Evolutionary conservation across 768 basidiomycete species (phyloP).

Genomic region (Coprinellus micaceus): DNA sequence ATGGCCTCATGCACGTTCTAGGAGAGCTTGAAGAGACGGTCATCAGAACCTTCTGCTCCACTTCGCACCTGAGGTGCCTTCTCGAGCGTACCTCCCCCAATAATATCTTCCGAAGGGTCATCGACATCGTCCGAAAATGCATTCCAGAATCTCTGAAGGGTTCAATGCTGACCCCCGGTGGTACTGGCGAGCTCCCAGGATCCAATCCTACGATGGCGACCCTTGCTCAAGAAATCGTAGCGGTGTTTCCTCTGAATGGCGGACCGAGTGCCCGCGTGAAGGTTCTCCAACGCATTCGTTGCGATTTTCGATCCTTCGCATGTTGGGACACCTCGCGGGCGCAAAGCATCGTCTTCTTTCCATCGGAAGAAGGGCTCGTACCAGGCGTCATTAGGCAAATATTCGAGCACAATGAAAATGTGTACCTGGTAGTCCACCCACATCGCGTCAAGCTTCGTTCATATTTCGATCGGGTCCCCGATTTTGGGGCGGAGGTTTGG

Average conservation of each 20-base stretch:
- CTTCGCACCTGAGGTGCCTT: neutral
- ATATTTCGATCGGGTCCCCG: neutral
- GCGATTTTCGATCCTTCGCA: neutral
- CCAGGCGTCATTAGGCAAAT: neutral
- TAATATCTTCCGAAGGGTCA: neutral
- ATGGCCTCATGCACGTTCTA: neutral
- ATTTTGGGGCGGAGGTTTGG: neutral
- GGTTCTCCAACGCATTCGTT: neutral
- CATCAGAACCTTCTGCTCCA: neutral
- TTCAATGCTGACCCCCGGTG: too few species aligned
- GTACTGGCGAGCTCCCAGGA: too few species aligned
- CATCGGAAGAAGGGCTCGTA: neutral
- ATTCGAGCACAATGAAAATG: neutral
- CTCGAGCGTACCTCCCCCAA: neutral
- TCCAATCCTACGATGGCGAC: too few species aligned
- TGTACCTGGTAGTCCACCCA: neutral
- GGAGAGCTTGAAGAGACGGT: slow-evolving; percentile 6
- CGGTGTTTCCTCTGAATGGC: neutral
- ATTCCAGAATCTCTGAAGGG: too few species aligned
- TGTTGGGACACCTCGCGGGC: neutral
- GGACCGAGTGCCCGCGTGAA: neutral
- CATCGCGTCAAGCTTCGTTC: neutral
- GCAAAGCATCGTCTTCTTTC: neutral
- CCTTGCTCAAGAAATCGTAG: too few species aligned
- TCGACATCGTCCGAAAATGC: neutral